A percentile compares a stretch with the other conserved stretches of the same genome.
Conservation (phyloP, 139 green algal genomes). For the Chlorella sorokiniana region DNA sequence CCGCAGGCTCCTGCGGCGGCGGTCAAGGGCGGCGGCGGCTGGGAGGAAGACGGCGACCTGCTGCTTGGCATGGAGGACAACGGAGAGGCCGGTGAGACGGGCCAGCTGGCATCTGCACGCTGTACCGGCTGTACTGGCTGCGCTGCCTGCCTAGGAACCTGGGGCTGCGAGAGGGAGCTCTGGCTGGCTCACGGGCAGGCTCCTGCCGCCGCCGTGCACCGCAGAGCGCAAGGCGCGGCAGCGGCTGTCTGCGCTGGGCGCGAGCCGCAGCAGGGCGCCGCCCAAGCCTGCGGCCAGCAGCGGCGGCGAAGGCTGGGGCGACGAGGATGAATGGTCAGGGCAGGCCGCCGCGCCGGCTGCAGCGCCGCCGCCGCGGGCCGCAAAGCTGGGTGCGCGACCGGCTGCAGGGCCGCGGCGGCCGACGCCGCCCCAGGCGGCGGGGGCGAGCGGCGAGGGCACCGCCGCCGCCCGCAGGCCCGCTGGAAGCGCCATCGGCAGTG, state of each 20-base stretch:
- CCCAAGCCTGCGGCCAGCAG: neutral
- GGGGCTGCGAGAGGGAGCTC: too few relatives aligned
- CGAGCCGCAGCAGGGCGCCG: neutral
- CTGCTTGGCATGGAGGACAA: slow-evolving; percentile 46
- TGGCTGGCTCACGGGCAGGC: too few relatives aligned
- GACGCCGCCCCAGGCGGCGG: neutral
- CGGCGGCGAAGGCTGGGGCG: neutral
- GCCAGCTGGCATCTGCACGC: too few relatives aligned
- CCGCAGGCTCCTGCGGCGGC: neutral
- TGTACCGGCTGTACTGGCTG: too few relatives aligned
- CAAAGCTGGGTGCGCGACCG: neutral
- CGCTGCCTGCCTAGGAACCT: too few relatives aligned
- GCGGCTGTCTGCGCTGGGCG: slow-evolving; percentile 19
- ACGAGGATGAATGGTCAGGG: neutral
- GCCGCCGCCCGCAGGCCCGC: too few relatives aligned
- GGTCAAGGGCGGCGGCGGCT: too few relatives aligned
- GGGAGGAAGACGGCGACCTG: slow-evolving; percentile 43
- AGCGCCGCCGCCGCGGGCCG: neutral
- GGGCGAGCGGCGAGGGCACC: too few relatives aligned
- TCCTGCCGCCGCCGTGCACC: neutral
- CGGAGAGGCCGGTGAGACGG: neutral
- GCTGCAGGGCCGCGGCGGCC: neutral
- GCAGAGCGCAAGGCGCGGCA: slow-evolving; percentile 36
- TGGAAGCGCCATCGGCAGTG: too few relatives aligned
- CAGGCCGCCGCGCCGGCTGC: neutral